A percentile compares a stretch with the other conserved stretches of the same genome.
These are phyloP conservation scores for Carex scoparia DNA, from an alignment of 176 grass and related monocot species.

Conservation along the genomic window DNA sequence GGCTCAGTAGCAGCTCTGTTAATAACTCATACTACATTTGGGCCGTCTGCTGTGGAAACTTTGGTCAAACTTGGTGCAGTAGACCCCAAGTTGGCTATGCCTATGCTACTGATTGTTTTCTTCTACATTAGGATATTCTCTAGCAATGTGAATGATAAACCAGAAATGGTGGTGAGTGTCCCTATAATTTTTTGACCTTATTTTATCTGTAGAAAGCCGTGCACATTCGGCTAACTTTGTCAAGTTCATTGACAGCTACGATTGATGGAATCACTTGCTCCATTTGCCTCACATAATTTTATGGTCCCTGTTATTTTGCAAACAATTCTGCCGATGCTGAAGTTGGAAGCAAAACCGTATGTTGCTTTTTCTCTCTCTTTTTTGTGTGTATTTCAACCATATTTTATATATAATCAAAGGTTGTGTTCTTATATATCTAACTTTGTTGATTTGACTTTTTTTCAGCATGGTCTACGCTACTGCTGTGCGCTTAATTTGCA, in stretches of 20 bases:
- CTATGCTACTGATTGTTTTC: slow-evolving; percentile 60
- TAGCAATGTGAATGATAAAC: slow-evolving; percentile 29
- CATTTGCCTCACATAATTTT: slow-evolving; percentile 61
- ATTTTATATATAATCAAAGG: slow-evolving; percentile 11
- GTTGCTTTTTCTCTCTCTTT: slow-evolving; percentile 24
- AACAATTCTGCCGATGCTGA: slow-evolving; percentile 77
- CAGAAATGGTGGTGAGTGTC: slow-evolving; percentile 56
- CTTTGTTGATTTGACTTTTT: not conserved
- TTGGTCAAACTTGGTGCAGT: slow-evolving; percentile 59
- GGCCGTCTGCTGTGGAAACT: slow-evolving; percentile 61
- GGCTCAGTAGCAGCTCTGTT: slow-evolving; percentile 54
- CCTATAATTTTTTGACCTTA: slow-evolving; percentile 10
- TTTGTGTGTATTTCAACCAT: slow-evolving; percentile 3
- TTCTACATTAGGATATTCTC: slow-evolving; percentile 73
- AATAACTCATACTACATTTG: slow-evolving; percentile 60
- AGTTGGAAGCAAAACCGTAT: slow-evolving; percentile 54
- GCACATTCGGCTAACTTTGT: slow-evolving; percentile 26
- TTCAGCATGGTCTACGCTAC: slow-evolving; percentile 58
- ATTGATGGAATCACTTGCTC: slow-evolving; percentile 77
- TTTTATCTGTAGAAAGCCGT: not conserved
- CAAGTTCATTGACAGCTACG: slow-evolving; percentile 48
- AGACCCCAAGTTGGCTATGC: slow-evolving; percentile 65
- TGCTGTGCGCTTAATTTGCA: slow-evolving; percentile 87
- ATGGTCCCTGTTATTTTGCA: slow-evolving; percentile 76
- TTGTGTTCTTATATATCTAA: slow-evolving; percentile 24